Conservation (phyloP, 139 green algal genomes). For the Gonium pectorale region DNA sequence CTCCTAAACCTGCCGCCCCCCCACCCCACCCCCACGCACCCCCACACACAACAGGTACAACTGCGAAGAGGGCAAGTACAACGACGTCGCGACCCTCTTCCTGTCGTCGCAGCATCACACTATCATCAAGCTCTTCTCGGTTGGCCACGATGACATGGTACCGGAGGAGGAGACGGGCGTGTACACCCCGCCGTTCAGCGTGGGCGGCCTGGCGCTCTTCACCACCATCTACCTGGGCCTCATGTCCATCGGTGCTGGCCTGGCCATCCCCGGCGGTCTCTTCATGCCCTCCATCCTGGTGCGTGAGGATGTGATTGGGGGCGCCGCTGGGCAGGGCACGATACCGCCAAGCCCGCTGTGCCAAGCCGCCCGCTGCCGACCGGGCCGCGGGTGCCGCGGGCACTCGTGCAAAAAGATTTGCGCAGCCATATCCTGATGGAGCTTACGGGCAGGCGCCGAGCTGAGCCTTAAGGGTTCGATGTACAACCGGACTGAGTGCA, state of each 20-base stretch:
- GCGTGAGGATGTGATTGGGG: too few species aligned
- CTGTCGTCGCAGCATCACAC: constrained; percentile 78
- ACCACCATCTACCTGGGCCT: constrained; percentile 79
- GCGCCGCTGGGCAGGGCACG: too few species aligned
- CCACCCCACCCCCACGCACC: not conserved
- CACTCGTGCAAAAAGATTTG: too few species aligned
- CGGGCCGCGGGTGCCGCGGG: too few species aligned
- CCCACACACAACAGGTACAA: constrained; percentile 34
- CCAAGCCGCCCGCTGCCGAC: too few species aligned
- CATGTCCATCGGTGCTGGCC: constrained; percentile 78
- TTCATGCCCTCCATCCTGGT: constrained; percentile 94
- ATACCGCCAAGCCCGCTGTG: too few species aligned
- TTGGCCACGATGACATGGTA: constrained; percentile 52
- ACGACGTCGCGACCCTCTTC: constrained; percentile 89
- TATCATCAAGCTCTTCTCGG: constrained; percentile 81
- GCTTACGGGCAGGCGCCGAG: too few species aligned
- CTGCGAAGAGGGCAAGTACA: constrained; percentile 75
- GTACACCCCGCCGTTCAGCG: constrained; percentile 66
- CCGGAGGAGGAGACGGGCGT: constrained; percentile 19
- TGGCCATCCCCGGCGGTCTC: constrained; percentile 89
- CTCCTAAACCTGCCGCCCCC: too few species aligned
- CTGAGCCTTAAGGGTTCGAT: too few species aligned
- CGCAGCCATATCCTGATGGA: too few species aligned
- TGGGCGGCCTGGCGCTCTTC: constrained; percentile 69
- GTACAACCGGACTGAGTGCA: too few species aligned